These are phyloP conservation scores for Saturnispora halmiae DNA, from an alignment of 805 yeast species.

Conservation along the genomic window DNA sequence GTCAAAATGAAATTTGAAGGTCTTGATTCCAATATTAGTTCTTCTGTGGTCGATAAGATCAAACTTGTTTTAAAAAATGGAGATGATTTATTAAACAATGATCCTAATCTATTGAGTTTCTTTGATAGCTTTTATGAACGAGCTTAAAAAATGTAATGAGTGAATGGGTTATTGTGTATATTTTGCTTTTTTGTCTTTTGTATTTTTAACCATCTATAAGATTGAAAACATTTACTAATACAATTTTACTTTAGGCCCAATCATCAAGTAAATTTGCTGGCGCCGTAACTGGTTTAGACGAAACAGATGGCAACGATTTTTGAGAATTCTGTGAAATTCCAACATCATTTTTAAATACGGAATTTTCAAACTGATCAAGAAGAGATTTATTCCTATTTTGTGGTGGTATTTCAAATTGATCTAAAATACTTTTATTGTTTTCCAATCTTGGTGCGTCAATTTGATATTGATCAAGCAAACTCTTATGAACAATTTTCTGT, in stretches of 20 bases:
- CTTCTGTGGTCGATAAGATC: conserved; percentile 15
- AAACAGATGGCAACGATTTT: too few relatives aligned
- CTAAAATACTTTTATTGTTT: neutral
- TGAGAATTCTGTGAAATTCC: too few relatives aligned
- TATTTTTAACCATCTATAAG: neutral
- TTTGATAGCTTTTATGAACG: conserved; percentile 18
- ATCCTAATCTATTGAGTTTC: conserved; percentile 19
- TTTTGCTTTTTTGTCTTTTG: neutral
- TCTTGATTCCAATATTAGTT: conserved; percentile 7
- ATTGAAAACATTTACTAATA: too few relatives aligned
- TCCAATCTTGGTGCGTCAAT: neutral
- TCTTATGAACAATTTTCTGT: too few relatives aligned
- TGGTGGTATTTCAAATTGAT: neutral
- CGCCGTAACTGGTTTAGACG: neutral
- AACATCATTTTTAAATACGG: too few relatives aligned
- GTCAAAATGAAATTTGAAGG: conserved; percentile 7
- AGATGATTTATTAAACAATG: conserved; percentile 14
- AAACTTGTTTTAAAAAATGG: conserved; percentile 16
- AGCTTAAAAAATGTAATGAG: neutral
- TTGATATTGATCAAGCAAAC: too few relatives aligned
- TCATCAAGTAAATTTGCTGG: conserved; percentile 8
- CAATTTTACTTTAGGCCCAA: conserved; percentile 7
- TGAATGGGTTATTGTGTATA: neutral
- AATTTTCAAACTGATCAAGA: neutral
- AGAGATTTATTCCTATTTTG: neutral